phyloP scores from a whole-genome alignment of 2,329 filamentous ascomycete species.

The Alternaria angustiovoidea region DNA sequence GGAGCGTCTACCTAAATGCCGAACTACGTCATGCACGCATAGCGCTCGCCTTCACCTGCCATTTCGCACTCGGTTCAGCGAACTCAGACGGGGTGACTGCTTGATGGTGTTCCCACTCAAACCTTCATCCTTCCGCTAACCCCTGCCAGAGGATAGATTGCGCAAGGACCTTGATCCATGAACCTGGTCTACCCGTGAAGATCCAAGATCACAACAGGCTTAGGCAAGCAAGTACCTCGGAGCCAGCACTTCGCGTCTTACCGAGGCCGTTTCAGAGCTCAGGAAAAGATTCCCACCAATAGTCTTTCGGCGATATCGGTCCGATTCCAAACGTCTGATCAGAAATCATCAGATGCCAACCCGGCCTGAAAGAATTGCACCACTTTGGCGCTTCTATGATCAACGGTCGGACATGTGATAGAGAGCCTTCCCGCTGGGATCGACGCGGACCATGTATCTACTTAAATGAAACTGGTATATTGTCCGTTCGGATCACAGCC shows the following conservation, averaged over 20 bases:
- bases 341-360: slow-evolving; percentile 2
- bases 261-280: slow-evolving; percentile 10
- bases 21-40: slow-evolving; percentile 3
- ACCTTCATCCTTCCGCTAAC: slow-evolving; percentile 14
- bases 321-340: background rate
- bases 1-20: background rate
- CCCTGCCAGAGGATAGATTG: slow-evolving; percentile 20
- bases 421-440: slow-evolving; percentile 18
- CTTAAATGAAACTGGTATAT: slow-evolving; percentile 30
- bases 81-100: slow-evolving; percentile 8
- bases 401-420: slow-evolving; percentile 8
- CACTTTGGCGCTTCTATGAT: slow-evolving; percentile 8
- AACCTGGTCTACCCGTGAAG: slow-evolving; percentile 24
- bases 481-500: slow-evolving; percentile 34
- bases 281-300: background rate
- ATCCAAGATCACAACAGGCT: slow-evolving; percentile 23
- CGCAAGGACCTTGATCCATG: slow-evolving; percentile 18
- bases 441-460: slow-evolving; percentile 24
- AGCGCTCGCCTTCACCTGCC: slow-evolving; percentile 11
- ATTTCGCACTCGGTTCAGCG: slow-evolving; percentile 1
- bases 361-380: slow-evolving; percentile 5
- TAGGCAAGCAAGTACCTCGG: slow-evolving; percentile 12
- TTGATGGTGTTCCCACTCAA: slow-evolving; percentile 7
- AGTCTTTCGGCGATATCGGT: background rate
- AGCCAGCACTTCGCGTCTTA: slow-evolving; percentile 5